Conservation (phyloP, 108 stramenopile genomes). For the Fragilaria radians region DNA sequence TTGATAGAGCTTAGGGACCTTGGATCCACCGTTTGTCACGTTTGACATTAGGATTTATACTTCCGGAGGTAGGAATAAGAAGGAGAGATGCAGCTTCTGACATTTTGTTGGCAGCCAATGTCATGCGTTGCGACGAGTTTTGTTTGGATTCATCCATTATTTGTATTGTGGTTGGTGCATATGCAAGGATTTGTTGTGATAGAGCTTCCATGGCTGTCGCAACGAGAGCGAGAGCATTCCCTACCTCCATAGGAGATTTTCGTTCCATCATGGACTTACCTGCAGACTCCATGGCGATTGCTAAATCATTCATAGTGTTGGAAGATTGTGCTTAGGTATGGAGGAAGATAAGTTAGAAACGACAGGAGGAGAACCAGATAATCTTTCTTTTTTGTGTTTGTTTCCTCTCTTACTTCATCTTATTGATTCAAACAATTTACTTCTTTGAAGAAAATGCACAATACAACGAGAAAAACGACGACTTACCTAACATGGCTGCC, state of each 20-base stretch:
- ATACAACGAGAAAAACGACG: no score
- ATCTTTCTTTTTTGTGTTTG: no score
- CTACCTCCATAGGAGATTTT: slow-evolving; percentile 32
- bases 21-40: no score
- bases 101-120: slow-evolving; percentile 57
- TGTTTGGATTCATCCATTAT: slow-evolving; percentile 13
- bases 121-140: slow-evolving; percentile 54
- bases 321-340: no score
- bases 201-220: slow-evolving; percentile 14
- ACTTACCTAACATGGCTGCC: slow-evolving; percentile 11
- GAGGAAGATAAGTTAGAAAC: no score
- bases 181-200: not conserved
- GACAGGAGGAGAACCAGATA: no score
- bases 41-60: no score
- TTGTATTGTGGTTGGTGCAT: not conserved
- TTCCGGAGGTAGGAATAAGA: no score
- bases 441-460: no score
- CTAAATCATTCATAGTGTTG: no score
- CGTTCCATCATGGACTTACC: slow-evolving; percentile 44
- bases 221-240: slow-evolving; percentile 23
- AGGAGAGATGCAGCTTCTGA: slow-evolving; percentile 53
- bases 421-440: not conserved
- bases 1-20: no score
- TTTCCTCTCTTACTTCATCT: not conserved
- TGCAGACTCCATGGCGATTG: slow-evolving; percentile 37